phyloP scores from a whole-genome alignment of 2,329 filamentous ascomycete genomes.

The Spiromastix sp. region DNA sequence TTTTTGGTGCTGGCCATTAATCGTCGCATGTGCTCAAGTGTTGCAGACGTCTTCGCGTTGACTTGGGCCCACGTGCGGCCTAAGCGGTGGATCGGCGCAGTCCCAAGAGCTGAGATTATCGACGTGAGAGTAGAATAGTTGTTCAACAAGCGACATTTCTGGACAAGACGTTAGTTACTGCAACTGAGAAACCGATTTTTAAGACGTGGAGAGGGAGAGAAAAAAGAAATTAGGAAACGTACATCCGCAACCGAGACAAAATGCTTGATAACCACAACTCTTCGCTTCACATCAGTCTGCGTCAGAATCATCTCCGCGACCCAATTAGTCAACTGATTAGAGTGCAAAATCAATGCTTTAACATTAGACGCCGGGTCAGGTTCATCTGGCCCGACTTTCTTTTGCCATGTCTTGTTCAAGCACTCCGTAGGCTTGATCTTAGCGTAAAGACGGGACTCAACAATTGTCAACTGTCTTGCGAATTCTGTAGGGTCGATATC shows the following conservation, averaged over 20 bases:
- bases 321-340: constrained; percentile 98
- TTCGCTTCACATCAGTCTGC: constrained; percentile 87
- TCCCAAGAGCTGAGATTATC: constrained; percentile 91
- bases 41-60: constrained; percentile 67
- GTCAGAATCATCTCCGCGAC: constrained; percentile 98
- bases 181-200: neutral
- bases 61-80: constrained; percentile 92
- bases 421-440: constrained; percentile 96
- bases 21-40: constrained; percentile 81
- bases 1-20: constrained; percentile 98
- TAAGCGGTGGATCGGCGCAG: constrained; percentile 86
- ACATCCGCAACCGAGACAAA: constrained; percentile 95
- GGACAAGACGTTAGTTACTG: constrained; percentile 9
- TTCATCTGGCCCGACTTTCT: constrained; percentile 67
- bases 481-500: constrained; percentile 96
- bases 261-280: constrained; percentile 95
- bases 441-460: constrained; percentile 86
- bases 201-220: neutral
- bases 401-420: constrained; percentile 98
- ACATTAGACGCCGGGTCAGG: constrained; percentile 75
- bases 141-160: constrained; percentile 91
- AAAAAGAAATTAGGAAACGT: constrained; percentile 15
- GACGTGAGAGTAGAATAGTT: constrained; percentile 97
- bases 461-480: constrained; percentile 93
- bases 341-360: constrained; percentile 92